Conservation (phyloP, 2,329 filamentous ascomycete genomes). For the Bipolaris oryzae region DNA sequence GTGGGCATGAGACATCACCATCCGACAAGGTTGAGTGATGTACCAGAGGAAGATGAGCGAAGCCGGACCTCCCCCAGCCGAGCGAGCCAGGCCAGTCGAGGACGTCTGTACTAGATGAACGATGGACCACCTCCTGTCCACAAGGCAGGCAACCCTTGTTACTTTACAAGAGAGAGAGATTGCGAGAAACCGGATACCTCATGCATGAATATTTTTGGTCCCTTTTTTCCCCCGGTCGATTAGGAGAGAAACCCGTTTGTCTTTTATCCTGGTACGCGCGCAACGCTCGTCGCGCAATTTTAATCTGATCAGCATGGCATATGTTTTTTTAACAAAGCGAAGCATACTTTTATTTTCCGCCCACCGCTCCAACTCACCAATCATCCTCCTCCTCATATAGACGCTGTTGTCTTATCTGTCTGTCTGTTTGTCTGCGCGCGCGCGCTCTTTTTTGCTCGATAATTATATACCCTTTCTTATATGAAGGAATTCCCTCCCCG, state of each 20-base stretch:
- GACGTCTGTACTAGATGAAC: slow-evolving; percentile 27
- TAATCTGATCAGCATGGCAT: not conserved
- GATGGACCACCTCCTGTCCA: not conserved
- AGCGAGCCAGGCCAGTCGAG: slow-evolving; percentile 44
- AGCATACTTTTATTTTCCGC: not conserved
- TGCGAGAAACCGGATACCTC: not conserved
- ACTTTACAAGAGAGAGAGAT: not conserved
- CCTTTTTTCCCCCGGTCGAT: too few relatives aligned
- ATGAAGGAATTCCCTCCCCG: too few relatives aligned
- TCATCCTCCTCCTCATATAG: not conserved
- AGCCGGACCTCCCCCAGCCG: slow-evolving; percentile 47
- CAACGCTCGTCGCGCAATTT: not conserved
- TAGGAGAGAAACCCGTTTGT: not conserved
- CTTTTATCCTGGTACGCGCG: not conserved
- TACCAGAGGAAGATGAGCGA: slow-evolving; percentile 49
- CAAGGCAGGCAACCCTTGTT: not conserved
- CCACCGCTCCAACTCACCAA: not conserved
- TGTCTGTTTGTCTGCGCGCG: not conserved
- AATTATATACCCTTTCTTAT: too few relatives aligned
- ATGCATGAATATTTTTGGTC: not conserved
- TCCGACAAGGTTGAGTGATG: slow-evolving; percentile 48
- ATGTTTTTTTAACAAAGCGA: not conserved
- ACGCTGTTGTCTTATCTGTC: not conserved
- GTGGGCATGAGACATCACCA: slow-evolving; percentile 48
- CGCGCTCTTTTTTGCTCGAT: too few relatives aligned